Evolutionary conservation across 2,329 filamentous ascomycete genomes (phyloP), one percentile per base, ranked within the genome.

Genomic region (Diaporthe citri): DNA sequence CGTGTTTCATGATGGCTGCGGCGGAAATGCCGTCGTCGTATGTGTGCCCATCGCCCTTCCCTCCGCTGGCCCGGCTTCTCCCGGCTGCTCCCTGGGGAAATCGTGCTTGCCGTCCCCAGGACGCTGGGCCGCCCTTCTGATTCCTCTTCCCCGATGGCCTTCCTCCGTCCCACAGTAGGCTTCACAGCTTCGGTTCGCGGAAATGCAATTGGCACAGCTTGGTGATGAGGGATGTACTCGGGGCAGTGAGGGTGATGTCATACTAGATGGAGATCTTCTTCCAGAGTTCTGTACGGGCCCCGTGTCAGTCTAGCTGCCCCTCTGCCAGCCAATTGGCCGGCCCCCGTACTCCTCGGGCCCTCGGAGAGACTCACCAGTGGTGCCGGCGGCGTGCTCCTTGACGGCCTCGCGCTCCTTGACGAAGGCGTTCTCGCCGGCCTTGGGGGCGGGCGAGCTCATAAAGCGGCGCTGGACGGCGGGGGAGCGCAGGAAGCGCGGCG

Each of bases 231-330:
- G 25, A 31, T 36, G 22, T 34, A 36, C 10, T 39, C 13, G 13
- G 57, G 52, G 39, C n/a, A 17, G 25, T 43, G 25, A 48, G 55
- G 69, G 75, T 73, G 78, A 78, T 72, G 79, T 88, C 94, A 87
- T 95, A 98, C 96, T 95, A 98, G 89, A 98, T 90, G 78, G 95
- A 97, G 82, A 98, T 93, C 90, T 97, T 98, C 86, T 91, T 93
- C 97, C 97, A 99, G 82, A 98, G 92, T 82, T 95, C 96, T 98
- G 83, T 73, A 75, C 72, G 78, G 76, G 74, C 78, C 79, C 79
- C 64, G 70, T 22, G 82, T 87, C 79, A 88, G 84, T 76, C 77
- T 46, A 36, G 34, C 51, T 36, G 9, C 20, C 31, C 10, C 28
- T 13, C 4, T 15, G 34, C 39, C 34, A 8, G 12, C 31, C 73